These are phyloP conservation scores for Fusarium camptoceras DNA, from an alignment of 2,329 filamentous ascomycete species.

Conservation along the genomic window DNA sequence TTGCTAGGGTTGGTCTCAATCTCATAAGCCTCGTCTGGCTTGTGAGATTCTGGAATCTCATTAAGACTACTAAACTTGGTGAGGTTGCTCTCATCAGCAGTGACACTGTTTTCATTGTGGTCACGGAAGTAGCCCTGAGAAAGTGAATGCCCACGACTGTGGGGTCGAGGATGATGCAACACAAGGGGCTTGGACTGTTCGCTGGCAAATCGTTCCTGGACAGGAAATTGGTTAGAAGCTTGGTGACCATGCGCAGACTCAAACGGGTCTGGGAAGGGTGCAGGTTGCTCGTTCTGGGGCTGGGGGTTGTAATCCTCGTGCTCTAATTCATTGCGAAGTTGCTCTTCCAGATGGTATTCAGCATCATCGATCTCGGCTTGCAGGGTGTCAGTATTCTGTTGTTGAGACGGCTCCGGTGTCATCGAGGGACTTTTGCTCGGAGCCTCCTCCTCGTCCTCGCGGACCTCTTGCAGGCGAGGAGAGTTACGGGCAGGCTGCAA, in stretches of 20 bases:
- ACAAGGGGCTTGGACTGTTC: constrained; percentile 66
- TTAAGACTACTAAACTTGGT: constrained; percentile 54
- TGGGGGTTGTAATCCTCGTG: constrained; percentile 81
- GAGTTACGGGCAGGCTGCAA: constrained; percentile 67
- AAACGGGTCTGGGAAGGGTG: constrained; percentile 40
- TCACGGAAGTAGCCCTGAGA: constrained; percentile 74
- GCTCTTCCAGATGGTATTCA: constrained; percentile 85
- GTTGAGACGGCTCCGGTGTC: constrained; percentile 62
- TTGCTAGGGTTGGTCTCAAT: constrained; percentile 81
- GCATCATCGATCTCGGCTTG: constrained; percentile 88
- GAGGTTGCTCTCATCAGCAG: constrained; percentile 41
- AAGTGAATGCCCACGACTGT: constrained; percentile 77
- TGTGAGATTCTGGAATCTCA: constrained; percentile 55
- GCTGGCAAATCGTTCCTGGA: constrained; percentile 64
- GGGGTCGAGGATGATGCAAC: constrained; percentile 78
- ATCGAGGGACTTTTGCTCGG: constrained; percentile 64
- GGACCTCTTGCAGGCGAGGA: constrained; percentile 75
- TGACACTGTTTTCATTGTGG: constrained; percentile 56
- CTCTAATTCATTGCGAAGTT: constrained; percentile 81
- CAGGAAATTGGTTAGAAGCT: constrained; percentile 61
- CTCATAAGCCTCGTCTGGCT: constrained; percentile 69
- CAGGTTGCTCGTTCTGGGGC: constrained; percentile 51
- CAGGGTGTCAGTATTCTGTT: constrained; percentile 73
- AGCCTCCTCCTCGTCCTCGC: constrained; percentile 77
- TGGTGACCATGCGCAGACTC: constrained; percentile 56